Evolutionary conservation across 345 rosid species (phyloP).

Genomic region (Bruguiera sexangula): DNA sequence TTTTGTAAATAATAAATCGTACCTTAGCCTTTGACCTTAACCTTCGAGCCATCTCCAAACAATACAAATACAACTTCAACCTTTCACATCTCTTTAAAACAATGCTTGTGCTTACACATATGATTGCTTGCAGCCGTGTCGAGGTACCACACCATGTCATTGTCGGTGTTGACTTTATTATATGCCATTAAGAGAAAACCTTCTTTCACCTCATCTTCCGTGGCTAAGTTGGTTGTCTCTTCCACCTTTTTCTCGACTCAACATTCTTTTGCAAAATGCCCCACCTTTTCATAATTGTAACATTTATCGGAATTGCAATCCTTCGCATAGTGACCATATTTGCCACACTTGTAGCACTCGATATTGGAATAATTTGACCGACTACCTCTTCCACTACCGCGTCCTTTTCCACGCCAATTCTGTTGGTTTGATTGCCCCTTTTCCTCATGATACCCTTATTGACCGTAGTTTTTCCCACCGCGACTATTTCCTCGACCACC

Average conservation of each 20-base stretch:
- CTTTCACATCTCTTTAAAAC: too few species aligned
- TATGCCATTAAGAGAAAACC: constrained; percentile 1
- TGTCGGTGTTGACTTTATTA: too few species aligned
- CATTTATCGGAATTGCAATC: not conserved
- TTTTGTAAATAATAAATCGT: too few species aligned
- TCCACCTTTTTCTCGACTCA: not conserved
- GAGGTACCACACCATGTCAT: too few species aligned
- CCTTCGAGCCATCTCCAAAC: too few species aligned
- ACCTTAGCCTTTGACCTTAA: too few species aligned
- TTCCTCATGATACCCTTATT: not conserved
- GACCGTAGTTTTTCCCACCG: too few species aligned
- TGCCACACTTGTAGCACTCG: not conserved
- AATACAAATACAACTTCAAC: too few species aligned
- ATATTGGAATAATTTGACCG: too few species aligned
- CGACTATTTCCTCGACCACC: too few species aligned
- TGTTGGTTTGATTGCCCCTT: not conserved
- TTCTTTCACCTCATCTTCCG: not conserved
- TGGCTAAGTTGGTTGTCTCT: constrained; percentile 4
- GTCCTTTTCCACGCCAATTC: not conserved
- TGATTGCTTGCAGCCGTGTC: too few species aligned
- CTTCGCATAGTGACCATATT: not conserved
- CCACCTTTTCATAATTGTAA: not conserved
- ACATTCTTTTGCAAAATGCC: not conserved
- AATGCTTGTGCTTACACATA: too few species aligned
- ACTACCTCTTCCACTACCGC: not conserved